Base-by-base conservation (phyloP, 345 rosid genomes). In the Eucalyptus pauciflora region DNA sequence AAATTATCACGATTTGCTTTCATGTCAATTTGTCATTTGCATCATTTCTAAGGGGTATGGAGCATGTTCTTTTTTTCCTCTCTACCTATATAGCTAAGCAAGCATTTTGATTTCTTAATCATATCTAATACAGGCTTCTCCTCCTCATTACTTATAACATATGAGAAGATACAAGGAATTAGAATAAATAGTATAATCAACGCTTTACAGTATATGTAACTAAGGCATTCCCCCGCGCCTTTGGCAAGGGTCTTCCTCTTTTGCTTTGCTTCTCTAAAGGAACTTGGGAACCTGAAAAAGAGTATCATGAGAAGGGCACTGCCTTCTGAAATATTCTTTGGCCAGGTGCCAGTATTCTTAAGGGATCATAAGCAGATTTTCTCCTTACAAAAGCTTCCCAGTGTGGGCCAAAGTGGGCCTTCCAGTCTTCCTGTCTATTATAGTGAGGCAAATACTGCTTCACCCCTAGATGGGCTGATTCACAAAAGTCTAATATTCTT, bases 401-500 rank as follows among this genome's bases (percentile, higher is more conserved):
- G 88, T 87, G 92, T 67, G 94, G 90, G 54, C 98, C 99, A 91
- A 95, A 97, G 92, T 97, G 99, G 67, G 93, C 89, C 91, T 90
- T 92, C 99, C 99, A 97, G 89, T 96, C 97, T 89, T 91, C 92
- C 89, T 95, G 95, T 51, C 95, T 95, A 6, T 93, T 92, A 92
- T 95, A 96, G 89, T 97, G 98, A 80, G 99, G 96, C 91, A 96
- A 93, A 91, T 96, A 97, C 86, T 97, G 98, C 97, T 96, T 97
- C 91, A 94, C 91, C 88, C 98, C 98, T 43, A 96, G 92, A 54
- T 52, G 85, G 27, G 92, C 96, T 86, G 87, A 93, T 88, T 94
- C 93, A 89, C 98, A 94, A 89, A 93, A 96, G 10, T 95, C 95
- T 48, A 96, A 85, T 87, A 96, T 94, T 89, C 94, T 93, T 86